A percentile compares a stretch with the other conserved stretches of the same genome.
Conservation (phyloP, 2,329 filamentous ascomycete species). For the Aspergillus cejpii region DNA sequence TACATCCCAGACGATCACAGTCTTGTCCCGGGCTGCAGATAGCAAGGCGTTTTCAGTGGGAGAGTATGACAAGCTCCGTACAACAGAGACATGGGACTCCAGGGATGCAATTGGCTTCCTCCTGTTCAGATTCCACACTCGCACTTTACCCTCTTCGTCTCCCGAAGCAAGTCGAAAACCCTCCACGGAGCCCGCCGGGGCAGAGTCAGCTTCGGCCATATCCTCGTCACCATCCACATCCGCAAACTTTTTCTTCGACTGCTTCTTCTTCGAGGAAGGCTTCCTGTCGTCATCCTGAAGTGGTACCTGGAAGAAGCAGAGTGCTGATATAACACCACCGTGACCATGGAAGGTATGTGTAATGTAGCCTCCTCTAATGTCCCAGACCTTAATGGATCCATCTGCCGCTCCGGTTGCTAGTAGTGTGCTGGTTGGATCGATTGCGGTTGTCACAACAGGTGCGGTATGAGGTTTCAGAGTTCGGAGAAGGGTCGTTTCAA, state of each 20-base stretch:
- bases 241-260: constrained; percentile 32
- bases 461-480: constrained; percentile 85
- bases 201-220: constrained; percentile 38
- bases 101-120: constrained; percentile 68
- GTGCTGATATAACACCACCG: constrained; percentile 80
- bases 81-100: constrained; percentile 90
- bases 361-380: constrained; percentile 79
- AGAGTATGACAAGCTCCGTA: constrained; percentile 81
- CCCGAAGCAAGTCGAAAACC: constrained; percentile 81
- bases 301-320: constrained; percentile 81
- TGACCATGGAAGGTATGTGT: constrained; percentile 95
- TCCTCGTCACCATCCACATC: constrained; percentile 38
- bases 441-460: constrained; percentile 77
- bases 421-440: constrained; percentile 81
- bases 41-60: constrained; percentile 66
- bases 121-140: constrained; percentile 87
- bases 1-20: constrained; percentile 84
- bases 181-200: constrained; percentile 44
- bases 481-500: constrained; percentile 63
- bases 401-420: constrained; percentile 90
- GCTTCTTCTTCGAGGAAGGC: constrained; percentile 41
- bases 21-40: constrained; percentile 86
- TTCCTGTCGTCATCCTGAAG: constrained; percentile 37
- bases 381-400: constrained; percentile 93
- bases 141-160: constrained; percentile 86